phyloP scores from a whole-genome alignment of 148 eudicot genomes.

The Salicornia ramosissima region DNA sequence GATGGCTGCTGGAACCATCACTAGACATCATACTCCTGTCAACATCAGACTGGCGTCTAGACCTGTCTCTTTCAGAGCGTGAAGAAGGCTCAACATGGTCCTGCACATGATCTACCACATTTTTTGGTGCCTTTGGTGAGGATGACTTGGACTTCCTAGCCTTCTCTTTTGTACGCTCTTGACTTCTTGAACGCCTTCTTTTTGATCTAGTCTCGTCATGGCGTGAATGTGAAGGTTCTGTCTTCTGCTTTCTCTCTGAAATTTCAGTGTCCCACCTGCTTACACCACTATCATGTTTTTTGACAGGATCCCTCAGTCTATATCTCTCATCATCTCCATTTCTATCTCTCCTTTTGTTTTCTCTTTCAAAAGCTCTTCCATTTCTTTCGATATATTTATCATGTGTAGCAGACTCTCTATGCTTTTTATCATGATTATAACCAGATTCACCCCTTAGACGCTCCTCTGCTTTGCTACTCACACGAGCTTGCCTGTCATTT shows the following conservation, averaged over 20 bases:
- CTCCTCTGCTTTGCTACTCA: conserved; percentile 39
- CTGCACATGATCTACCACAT: conserved; percentile 34
- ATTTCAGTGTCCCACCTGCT: conserved; percentile 34
- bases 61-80: conserved; percentile 54
- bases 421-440: conserved; percentile 39
- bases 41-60: conserved; percentile 48
- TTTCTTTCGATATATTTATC: conserved; percentile 31
- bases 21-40: conserved; percentile 46
- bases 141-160: conserved; percentile 52
- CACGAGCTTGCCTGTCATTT: conserved; percentile 35
- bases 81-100: conserved; percentile 41
- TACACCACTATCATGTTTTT: conserved; percentile 52
- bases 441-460: conserved; percentile 33
- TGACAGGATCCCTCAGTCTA: conserved; percentile 35
- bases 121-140: conserved; percentile 62
- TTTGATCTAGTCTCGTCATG: conserved; percentile 48
- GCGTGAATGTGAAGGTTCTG: conserved; percentile 30
- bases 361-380: conserved; percentile 44
- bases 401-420: conserved; percentile 30
- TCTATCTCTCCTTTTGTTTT: conserved; percentile 43
- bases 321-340: conserved; percentile 47
- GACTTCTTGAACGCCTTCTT: conserved; percentile 75
- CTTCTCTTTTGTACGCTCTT: conserved; percentile 54
- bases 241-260: conserved; percentile 44
- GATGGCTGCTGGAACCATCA: conserved; percentile 56